A percentile compares a stretch with the other conserved stretches of the same genome.
Evolutionary conservation across 805 yeast genomes (phyloP).

Genomic region (Saccharomycopsis selenospora): DNA sequence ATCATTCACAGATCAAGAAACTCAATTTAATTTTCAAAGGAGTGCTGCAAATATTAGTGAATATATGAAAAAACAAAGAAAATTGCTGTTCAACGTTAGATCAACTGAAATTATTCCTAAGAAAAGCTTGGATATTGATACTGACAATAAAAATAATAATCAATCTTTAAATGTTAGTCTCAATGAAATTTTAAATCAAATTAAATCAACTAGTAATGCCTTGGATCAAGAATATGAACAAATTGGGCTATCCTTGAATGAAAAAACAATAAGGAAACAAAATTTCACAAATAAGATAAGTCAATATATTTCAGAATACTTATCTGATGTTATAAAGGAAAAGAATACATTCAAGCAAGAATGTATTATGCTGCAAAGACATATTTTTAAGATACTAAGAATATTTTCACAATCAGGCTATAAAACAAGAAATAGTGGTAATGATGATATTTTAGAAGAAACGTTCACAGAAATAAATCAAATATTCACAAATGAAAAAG

Average conservation of each 20-base stretch:
- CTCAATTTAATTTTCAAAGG: neutral
- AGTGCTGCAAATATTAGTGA: neutral
- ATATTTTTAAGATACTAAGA: conserved; percentile 19
- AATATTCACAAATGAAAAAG: conserved; percentile 24
- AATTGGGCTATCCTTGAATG: conserved; percentile 13
- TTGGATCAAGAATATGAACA: conserved; percentile 8
- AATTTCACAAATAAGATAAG: neutral
- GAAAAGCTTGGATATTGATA: neutral
- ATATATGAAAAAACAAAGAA: neutral
- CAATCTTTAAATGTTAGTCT: neutral
- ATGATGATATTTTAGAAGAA: conserved; percentile 14
- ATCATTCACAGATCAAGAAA: conserved; percentile 2
- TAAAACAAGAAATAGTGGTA: conserved; percentile 4
- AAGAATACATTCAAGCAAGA: conserved; percentile 4
- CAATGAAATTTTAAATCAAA: conserved; percentile 2
- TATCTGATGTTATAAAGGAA: conserved; percentile 2
- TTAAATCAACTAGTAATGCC: conserved; percentile 4
- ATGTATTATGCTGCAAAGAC: conserved; percentile 13
- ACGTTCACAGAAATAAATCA: conserved; percentile 21
- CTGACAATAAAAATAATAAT: neutral
- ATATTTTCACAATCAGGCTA: conserved; percentile 18
- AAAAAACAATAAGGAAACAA: conserved; percentile 3
- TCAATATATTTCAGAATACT: neutral
- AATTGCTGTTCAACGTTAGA: neutral
- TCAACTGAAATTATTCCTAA: neutral